A percentile compares a stretch with the other conserved stretches of the same genome.
These are phyloP conservation scores for Pseudozyma tsukubaensis DNA, from an alignment of 1,284 basidiomycete genomes.

Conservation along the genomic window DNA sequence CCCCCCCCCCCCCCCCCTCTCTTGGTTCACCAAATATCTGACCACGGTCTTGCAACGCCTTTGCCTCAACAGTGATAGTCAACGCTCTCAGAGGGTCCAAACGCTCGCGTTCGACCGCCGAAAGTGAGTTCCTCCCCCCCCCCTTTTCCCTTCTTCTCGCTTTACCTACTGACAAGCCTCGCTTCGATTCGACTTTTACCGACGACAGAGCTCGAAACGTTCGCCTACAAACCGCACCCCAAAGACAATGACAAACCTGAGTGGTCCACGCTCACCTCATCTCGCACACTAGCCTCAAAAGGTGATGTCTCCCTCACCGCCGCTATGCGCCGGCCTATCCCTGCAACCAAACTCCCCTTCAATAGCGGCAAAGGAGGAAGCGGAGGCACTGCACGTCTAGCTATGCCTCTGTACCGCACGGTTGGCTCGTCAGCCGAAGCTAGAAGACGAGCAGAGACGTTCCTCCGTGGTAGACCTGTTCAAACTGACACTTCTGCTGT, in stretches of 20 bases:
- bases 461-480: background rate
- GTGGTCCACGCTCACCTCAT: conserved; percentile 43
- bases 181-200: no score
- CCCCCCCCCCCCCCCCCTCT: no score
- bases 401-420: conserved; percentile 35
- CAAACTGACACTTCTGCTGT: no score
- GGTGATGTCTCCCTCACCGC: conserved; percentile 30
- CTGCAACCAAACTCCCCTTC: conserved; percentile 23
- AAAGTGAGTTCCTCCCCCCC: conserved; percentile 6
- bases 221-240: background rate
- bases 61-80: conserved; percentile 11
- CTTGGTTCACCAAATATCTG: background rate
- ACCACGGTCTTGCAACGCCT: background rate
- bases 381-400: conserved; percentile 19
- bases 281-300: conserved; percentile 11
- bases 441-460: conserved; percentile 22
- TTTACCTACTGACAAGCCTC: background rate
- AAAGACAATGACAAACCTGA: conserved; percentile 11
- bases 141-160: background rate
- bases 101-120: conserved; percentile 3
- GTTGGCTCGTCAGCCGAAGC: conserved; percentile 33
- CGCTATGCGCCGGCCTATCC: conserved; percentile 21
- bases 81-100: conserved; percentile 22
- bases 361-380: conserved; percentile 13
- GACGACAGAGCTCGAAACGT: background rate